phyloP scores from a whole-genome alignment of 257 asterid genomes.

The Ilex asprella region DNA sequence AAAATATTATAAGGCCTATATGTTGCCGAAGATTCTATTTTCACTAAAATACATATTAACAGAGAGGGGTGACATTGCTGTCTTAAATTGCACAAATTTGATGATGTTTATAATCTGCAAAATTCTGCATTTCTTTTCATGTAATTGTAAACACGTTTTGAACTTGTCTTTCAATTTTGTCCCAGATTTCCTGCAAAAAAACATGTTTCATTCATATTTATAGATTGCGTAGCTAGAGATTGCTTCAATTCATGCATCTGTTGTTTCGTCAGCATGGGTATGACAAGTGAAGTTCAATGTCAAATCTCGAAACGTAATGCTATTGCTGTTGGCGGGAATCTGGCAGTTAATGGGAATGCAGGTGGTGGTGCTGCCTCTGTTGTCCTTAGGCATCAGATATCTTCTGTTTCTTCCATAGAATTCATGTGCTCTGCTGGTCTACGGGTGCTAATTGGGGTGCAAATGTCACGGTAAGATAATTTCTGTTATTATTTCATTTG shows the following conservation, averaged over 20 bases:
- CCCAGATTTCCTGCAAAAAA: not conserved
- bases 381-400: constrained; percentile 65
- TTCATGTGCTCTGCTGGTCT: constrained; percentile 72
- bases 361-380: constrained; percentile 86
- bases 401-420: constrained; percentile 70
- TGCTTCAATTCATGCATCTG: constrained; percentile 13
- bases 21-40: too few relatives aligned
- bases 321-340: constrained; percentile 74
- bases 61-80: too few relatives aligned
- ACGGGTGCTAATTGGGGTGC: constrained; percentile 75
- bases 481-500: constrained; percentile 6
- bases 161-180: too few relatives aligned
- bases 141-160: too few relatives aligned
- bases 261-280: constrained; percentile 66
- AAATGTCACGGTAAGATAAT: constrained; percentile 62
- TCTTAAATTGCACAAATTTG: too few relatives aligned
- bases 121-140: too few relatives aligned
- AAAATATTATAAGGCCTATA: too few relatives aligned
- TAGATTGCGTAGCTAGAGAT: not conserved
- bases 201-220: not conserved
- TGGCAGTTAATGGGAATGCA: constrained; percentile 58
- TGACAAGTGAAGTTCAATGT: constrained; percentile 88
- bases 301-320: constrained; percentile 57
- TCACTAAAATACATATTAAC: too few relatives aligned
- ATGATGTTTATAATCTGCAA: too few relatives aligned